A percentile compares a stretch with the other conserved stretches of the same genome.
Evolutionary conservation across 208 protist genomes (phyloP).

Genomic region (Leishmania braziliensis): DNA sequence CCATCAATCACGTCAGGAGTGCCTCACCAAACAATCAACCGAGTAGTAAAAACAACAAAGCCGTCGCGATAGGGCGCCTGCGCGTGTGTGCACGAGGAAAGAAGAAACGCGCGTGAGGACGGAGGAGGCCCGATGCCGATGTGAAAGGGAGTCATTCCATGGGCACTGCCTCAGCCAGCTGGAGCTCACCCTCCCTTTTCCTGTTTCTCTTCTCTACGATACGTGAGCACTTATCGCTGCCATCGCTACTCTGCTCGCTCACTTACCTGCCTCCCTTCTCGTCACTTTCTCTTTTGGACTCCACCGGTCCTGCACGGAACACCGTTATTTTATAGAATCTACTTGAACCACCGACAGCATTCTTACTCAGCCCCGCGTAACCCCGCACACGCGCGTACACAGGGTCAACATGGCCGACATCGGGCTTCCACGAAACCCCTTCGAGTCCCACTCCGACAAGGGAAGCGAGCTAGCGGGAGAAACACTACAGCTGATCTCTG

Average conservation of each 20-base stretch:
- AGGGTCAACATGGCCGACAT: constrained; percentile 10
- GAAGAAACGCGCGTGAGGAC: background rate
- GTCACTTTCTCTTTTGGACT: background rate
- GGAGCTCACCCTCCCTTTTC: background rate
- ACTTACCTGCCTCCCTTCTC: background rate
- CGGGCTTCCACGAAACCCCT: background rate
- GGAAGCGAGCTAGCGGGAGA: background rate
- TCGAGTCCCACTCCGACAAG: background rate
- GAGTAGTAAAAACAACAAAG: background rate
- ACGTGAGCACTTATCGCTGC: background rate
- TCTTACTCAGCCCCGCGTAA: background rate
- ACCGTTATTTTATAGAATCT: background rate
- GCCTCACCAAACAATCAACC: no score
- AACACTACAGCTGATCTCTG: background rate
- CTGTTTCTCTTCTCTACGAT: no score
- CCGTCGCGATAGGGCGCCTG: background rate
- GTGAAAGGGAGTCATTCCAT: background rate
- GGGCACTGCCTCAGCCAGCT: background rate
- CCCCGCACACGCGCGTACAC: constrained; percentile 2
- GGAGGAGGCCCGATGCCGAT: background rate
- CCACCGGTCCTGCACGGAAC: background rate
- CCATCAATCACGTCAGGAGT: no score
- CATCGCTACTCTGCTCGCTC: background rate
- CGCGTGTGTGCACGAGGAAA: background rate
- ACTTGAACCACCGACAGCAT: background rate